A percentile compares a stretch with the other conserved stretches of the same genome.
Conservation (phyloP, 208 protist species). For the Leishmania aethiopica region DNA sequence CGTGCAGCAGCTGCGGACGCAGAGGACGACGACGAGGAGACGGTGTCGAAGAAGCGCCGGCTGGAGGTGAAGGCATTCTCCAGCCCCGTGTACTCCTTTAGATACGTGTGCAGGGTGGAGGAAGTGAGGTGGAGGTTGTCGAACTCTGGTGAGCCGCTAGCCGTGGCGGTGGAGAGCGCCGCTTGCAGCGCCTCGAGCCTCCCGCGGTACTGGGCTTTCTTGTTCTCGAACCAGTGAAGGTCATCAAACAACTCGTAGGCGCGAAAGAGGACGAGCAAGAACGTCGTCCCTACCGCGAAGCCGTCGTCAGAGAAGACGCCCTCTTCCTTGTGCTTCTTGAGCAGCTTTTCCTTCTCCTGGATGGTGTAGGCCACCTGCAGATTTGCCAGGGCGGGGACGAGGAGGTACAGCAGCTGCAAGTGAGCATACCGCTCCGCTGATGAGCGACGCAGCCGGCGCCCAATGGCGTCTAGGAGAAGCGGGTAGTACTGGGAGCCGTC, state of each 20-base stretch:
- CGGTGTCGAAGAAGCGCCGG: slow-evolving; percentile 56
- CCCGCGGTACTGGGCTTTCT: slow-evolving; percentile 25
- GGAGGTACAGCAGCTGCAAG: slow-evolving; percentile 94
- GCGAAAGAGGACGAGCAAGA: slow-evolving; percentile 95
- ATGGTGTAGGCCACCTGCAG: slow-evolving; percentile 95
- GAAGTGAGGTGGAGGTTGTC: slow-evolving; percentile 71
- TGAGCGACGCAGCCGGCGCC: slow-evolving; percentile 42
- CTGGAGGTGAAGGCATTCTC: slow-evolving; percentile 76
- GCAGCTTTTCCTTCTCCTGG: slow-evolving; percentile 93
- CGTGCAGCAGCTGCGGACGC: not conserved
- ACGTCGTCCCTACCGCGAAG: slow-evolving; percentile 96
- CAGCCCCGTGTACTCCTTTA: slow-evolving; percentile 61
- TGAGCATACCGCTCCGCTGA: slow-evolving; percentile 60
- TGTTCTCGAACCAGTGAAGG: slow-evolving; percentile 96
- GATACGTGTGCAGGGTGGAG: slow-evolving; percentile 52
- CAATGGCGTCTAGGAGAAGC: slow-evolving; percentile 94
- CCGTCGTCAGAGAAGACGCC: slow-evolving; percentile 96
- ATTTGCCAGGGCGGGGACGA: slow-evolving; percentile 96
- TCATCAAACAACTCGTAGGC: slow-evolving; percentile 92
- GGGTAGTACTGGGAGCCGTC: slow-evolving; percentile 96
- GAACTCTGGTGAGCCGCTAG: slow-evolving; percentile 34
- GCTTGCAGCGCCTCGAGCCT: slow-evolving; percentile 21
- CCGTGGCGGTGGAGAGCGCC: slow-evolving; percentile 10
- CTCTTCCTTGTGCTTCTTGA: slow-evolving; percentile 88
- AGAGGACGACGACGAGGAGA: not conserved